phyloP scores from a whole-genome alignment of 495 filamentous ascomycete species.

The Xylaria scruposa region DNA sequence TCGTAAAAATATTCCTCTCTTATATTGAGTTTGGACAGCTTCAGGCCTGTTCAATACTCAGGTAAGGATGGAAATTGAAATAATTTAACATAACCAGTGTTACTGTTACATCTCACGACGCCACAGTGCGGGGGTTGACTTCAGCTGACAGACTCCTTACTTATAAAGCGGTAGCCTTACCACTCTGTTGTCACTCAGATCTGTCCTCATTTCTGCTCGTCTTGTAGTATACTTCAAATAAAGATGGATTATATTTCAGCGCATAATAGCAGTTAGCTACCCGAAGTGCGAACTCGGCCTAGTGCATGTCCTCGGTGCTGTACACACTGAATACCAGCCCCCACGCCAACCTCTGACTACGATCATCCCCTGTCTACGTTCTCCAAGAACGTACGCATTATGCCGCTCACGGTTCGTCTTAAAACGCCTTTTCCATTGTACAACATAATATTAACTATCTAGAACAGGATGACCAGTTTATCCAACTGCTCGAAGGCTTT shows the following conservation, averaged over 20 bases:
- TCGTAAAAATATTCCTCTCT: not conserved
- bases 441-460: not conserved
- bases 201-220: not conserved
- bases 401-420: conserved; percentile 3
- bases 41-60: not conserved
- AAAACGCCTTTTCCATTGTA: too few relatives aligned
- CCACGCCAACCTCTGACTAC: not conserved
- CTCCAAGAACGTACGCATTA: not conserved
- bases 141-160: not conserved
- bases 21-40: not conserved
- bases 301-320: not conserved
- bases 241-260: not conserved
- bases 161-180: not conserved
- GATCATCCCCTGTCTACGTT: not conserved
- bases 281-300: not conserved
- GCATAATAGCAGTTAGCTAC: not conserved
- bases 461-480: not conserved
- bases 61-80: too few relatives aligned
- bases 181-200: not conserved
- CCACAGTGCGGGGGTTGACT: not conserved
- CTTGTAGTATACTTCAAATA: not conserved
- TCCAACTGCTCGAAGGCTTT: not conserved
- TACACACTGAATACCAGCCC: not conserved
- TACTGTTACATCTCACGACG: not conserved
- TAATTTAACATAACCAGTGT: not conserved